Evolutionary conservation across 768 basidiomycete species (phyloP), one percentile per base, ranked within the genome.

Genomic region (Hemileccinum rubropunctum): DNA sequence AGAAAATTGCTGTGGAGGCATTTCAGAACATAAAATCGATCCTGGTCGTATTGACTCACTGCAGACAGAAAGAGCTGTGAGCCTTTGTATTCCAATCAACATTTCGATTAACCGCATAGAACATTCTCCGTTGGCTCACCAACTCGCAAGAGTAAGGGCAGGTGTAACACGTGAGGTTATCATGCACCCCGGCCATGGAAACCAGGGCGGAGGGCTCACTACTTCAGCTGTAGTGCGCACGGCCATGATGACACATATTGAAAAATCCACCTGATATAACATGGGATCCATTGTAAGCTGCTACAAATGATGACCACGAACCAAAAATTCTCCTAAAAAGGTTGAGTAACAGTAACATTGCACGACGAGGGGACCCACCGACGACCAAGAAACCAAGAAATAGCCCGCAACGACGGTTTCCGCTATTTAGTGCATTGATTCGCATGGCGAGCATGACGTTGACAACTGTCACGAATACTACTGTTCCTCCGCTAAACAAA

Each of bases 371-470:
- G 13, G 28, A 20, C 62, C 42, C 37, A 64, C 62, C 54, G 13
- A 51, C 23, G 14, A 64, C 56, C 37, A 64, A 20, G 4, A 23
- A 53, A 13, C 34, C 7, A n/a, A 63, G 46, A n/a, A 61, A 30
- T 14, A 26, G 1, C 11, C 35, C 17, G 28, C 40, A 54, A 5
- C 7, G 15, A 32, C 12, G 42, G 10, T 36, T 44, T 15, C 23
- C 42, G 23, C 3, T 2, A 38, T 62, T 50, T 27, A 63, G n/a
- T 14, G 62, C 62, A 17, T 52, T 45, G 42, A 58, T 55, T 27
- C 61, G 56, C 26, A 56, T 51, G 3, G 53, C 52, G 18, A 62
- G 47, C 46, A 63, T 47, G 7, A 64, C 7, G 17, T 63, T 64
- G 49, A 64, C 59, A 10, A 44, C 34, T 4, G 51, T 58, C 43